A percentile compares a stretch with the other conserved stretches of the same genome.
phyloP scores from a whole-genome alignment of 805 yeast genomes.

The Suhomyces vadensis region DNA sequence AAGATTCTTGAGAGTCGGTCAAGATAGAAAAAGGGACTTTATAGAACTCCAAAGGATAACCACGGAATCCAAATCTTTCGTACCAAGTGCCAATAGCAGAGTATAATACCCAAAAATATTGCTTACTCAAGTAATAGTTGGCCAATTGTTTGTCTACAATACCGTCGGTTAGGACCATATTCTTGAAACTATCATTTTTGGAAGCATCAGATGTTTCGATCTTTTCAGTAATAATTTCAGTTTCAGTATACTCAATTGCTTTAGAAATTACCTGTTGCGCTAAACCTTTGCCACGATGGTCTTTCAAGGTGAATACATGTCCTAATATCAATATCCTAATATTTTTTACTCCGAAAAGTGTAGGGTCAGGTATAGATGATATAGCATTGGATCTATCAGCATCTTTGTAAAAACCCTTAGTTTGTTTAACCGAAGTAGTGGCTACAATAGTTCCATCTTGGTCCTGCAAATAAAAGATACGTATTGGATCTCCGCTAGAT shows the following conservation, averaged over 20 bases:
- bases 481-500: slow-evolving; percentile 20
- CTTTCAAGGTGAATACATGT: slow-evolving; percentile 28
- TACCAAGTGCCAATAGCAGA: slow-evolving; percentile 76
- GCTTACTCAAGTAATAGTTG: slow-evolving; percentile 33
- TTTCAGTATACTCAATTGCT: slow-evolving; percentile 34
- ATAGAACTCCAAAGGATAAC: slow-evolving; percentile 36
- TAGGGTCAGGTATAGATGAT: slow-evolving; percentile 31
- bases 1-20: slow-evolving; percentile 18
- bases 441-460: slow-evolving; percentile 23
- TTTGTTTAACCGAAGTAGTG: slow-evolving; percentile 22
- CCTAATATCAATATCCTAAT: slow-evolving; percentile 28
- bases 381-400: slow-evolving; percentile 25
- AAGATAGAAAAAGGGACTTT: slow-evolving; percentile 26
- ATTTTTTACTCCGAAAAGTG: slow-evolving; percentile 32
- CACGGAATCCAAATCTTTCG: slow-evolving; percentile 57
- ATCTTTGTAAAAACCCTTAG: slow-evolving; percentile 31
- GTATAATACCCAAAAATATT: slow-evolving; percentile 53
- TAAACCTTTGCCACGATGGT: slow-evolving; percentile 31
- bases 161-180: slow-evolving; percentile 33
- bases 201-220: slow-evolving; percentile 22
- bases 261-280: slow-evolving; percentile 25
- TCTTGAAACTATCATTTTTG: slow-evolving; percentile 31
- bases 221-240: slow-evolving; percentile 27
- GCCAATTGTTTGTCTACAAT: slow-evolving; percentile 31
- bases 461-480: slow-evolving; percentile 30